These are phyloP conservation scores for Arthroderma sp. DNA, from an alignment of 2,329 filamentous ascomycete genomes.

Conservation along the genomic window DNA sequence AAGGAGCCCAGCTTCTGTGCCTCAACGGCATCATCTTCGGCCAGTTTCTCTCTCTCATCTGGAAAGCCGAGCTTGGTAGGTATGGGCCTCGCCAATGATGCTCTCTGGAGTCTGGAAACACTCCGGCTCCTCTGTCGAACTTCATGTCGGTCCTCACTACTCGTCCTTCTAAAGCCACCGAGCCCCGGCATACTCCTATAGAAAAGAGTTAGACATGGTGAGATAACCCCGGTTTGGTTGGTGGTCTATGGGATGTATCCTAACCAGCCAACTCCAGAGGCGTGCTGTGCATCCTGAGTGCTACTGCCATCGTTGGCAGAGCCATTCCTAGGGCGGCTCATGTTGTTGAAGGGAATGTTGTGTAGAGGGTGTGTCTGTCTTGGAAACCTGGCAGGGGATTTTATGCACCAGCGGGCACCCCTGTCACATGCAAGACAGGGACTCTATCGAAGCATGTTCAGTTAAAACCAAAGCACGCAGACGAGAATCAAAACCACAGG, in stretches of 20 bases:
- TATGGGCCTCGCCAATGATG: conserved; percentile 14
- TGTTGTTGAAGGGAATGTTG: not conserved
- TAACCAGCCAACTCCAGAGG: not conserved
- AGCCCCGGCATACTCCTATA: not conserved
- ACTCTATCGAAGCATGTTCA: not conserved
- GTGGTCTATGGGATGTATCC: not conserved
- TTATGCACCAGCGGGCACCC: not conserved
- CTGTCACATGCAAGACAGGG: not conserved
- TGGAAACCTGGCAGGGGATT: not conserved
- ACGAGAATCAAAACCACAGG: no score
- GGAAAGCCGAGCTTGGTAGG: conserved; percentile 12
- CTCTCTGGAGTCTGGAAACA: conserved; percentile 8
- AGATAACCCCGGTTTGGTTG: not conserved
- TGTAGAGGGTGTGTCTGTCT: not conserved
- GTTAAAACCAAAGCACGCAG: no score
- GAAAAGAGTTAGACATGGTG: not conserved
- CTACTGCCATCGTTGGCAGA: not conserved
- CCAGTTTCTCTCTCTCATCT: conserved; percentile 25
- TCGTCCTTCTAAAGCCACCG: not conserved
- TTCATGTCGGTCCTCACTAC: not conserved
- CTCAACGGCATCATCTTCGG: conserved; percentile 21
- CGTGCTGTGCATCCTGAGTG: not conserved
- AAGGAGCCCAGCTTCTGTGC: conserved; percentile 60
- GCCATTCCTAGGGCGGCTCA: not conserved
- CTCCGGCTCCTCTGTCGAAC: conserved; percentile 8